Percentiles rank a stretch among this genome's conserved stretches.
These are phyloP conservation scores for Pisolithus thermaeus DNA, from an alignment of 1,284 basidiomycete species.

Conservation along the genomic window DNA sequence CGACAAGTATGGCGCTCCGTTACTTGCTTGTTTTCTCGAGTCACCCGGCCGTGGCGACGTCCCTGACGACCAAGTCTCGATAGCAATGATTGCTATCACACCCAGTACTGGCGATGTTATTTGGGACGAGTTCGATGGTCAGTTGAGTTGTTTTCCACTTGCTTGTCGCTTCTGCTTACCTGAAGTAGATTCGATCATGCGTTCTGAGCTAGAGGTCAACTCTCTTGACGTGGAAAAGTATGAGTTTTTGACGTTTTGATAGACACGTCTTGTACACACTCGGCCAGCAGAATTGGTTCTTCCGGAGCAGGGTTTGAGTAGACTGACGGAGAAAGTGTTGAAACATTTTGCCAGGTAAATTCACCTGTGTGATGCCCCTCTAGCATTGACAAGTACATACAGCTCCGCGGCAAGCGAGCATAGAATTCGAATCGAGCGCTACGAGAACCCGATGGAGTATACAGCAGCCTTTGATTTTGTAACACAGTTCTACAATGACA, in stretches of 20 bases:
- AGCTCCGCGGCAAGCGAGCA: constrained; percentile 45
- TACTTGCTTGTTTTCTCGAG: constrained; percentile 74
- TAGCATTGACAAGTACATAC: constrained; percentile 2
- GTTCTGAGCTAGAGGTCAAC: constrained; percentile 79
- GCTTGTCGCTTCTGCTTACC: constrained; percentile 12
- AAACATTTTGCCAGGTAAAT: constrained; percentile 58
- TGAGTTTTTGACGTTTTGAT: constrained; percentile 4
- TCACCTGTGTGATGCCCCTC: not conserved
- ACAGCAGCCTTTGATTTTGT: constrained; percentile 71
- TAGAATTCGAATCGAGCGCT: constrained; percentile 58
- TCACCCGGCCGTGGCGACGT: constrained; percentile 38
- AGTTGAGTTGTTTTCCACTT: constrained; percentile 2
- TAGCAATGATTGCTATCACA: constrained; percentile 78
- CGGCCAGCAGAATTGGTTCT: constrained; percentile 82
- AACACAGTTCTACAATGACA: constrained; percentile 66
- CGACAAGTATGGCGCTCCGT: constrained; percentile 49
- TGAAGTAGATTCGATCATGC: constrained; percentile 66
- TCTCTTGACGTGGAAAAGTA: not conserved
- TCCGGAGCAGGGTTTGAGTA: constrained; percentile 56
- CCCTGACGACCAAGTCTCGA: constrained; percentile 50
- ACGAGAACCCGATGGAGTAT: constrained; percentile 53
- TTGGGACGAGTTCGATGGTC: constrained; percentile 88
- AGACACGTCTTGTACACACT: constrained; percentile 82
- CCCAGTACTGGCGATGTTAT: constrained; percentile 88
- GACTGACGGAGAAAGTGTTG: constrained; percentile 75